Conservation (phyloP, 2,329 filamentous ascomycete species). For the Fusarium irregulare region DNA sequence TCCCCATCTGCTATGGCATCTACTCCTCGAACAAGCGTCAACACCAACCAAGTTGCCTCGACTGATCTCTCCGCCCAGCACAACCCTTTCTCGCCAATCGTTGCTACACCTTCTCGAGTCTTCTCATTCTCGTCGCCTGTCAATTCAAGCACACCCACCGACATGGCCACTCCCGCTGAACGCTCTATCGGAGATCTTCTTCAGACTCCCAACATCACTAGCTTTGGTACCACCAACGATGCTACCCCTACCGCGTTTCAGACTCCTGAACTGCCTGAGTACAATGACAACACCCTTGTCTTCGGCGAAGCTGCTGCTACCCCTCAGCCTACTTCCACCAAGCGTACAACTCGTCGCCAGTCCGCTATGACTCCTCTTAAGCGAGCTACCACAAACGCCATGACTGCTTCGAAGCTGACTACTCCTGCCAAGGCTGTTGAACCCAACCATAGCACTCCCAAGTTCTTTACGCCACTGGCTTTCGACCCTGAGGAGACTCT, state of each 20-base stretch:
- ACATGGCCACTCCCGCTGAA: neutral
- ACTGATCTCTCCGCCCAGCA: neutral
- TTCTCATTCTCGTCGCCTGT: neutral
- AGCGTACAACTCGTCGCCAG: constrained; percentile 8
- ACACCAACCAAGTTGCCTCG: neutral
- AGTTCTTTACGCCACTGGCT: neutral
- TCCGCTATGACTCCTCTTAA: constrained; percentile 9
- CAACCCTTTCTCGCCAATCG: neutral
- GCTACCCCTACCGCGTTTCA: neutral
- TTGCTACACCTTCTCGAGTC: neutral
- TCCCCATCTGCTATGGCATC: constrained; percentile 42
- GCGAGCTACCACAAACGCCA: neutral
- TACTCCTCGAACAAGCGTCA: constrained; percentile 39
- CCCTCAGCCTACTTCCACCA: neutral
- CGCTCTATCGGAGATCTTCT: neutral
- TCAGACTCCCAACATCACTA: constrained; percentile 13
- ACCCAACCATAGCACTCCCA: neutral
- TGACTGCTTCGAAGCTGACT: neutral
- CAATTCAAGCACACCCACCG: neutral
- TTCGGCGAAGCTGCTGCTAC: neutral
- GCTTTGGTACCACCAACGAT: neutral
- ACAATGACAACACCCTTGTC: constrained; percentile 14
- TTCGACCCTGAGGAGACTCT: neutral
- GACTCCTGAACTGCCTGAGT: constrained; percentile 22
- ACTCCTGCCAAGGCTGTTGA: neutral